Evolutionary conservation across 2,329 filamentous ascomycete species (phyloP).

Genomic region (Diaporthe australafricana): DNA sequence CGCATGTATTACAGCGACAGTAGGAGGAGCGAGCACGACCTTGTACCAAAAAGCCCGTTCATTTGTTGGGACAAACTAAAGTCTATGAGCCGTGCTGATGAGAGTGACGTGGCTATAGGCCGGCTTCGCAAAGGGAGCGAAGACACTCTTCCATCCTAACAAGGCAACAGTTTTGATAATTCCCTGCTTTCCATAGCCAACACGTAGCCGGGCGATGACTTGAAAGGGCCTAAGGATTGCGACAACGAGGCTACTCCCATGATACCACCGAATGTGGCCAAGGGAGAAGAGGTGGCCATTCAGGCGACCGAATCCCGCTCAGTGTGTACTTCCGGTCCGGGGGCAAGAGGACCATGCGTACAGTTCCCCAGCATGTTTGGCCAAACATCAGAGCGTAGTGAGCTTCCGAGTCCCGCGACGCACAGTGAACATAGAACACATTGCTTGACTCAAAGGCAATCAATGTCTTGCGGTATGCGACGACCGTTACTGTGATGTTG

Average conservation of each 20-base stretch:
- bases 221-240: not conserved
- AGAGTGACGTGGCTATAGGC: not conserved
- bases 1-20: not conserved
- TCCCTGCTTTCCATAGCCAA: not conserved
- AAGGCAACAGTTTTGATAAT: not conserved
- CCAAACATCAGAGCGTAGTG: not conserved
- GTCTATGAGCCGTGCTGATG: not conserved
- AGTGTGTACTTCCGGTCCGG: constrained; percentile 6
- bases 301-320: not conserved
- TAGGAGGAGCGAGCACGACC: not conserved
- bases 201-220: not conserved
- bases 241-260: not conserved
- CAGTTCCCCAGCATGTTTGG: not conserved
- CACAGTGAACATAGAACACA: not conserved
- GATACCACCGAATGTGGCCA: not conserved
- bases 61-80: not conserved
- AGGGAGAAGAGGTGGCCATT: not conserved
- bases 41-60: not conserved
- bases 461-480: not conserved
- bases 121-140: not conserved
- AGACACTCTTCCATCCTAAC: not conserved
- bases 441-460: not conserved
- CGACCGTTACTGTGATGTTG: not conserved
- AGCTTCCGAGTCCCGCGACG: not conserved
- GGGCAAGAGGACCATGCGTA: constrained; percentile 15